A percentile compares a stretch with the other conserved stretches of the same genome.
These are phyloP conservation scores for Smittium mucronatum DNA, from an alignment of 371 early-diverging fungal species.

Conservation along the genomic window DNA sequence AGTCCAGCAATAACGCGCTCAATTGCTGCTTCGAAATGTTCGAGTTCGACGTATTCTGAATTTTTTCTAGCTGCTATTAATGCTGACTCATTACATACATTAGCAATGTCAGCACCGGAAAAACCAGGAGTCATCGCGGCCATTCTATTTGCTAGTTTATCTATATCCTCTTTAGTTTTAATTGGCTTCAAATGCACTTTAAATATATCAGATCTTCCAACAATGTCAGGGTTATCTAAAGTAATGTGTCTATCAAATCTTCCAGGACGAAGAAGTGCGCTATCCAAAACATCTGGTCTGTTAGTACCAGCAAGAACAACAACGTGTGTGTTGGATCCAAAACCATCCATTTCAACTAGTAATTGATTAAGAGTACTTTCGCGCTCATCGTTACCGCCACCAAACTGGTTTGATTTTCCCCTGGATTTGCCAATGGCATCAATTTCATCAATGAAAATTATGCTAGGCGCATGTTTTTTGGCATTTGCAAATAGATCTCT, in stretches of 20 bases:
- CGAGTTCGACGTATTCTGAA: constrained; percentile 59
- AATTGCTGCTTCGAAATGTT: constrained; percentile 93
- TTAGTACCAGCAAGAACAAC: constrained; percentile 99
- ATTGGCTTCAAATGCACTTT: constrained; percentile 90
- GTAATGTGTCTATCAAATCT: constrained; percentile 97
- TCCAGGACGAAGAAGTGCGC: constrained; percentile 94
- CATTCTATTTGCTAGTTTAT: constrained; percentile 60
- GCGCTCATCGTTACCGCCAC: constrained; percentile 90
- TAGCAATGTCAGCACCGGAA: constrained; percentile 93
- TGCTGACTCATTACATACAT: constrained; percentile 99
- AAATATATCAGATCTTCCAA: constrained; percentile 90
- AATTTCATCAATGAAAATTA: constrained; percentile 99
- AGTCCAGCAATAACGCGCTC: constrained; percentile 97
- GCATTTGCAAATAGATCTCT: constrained; percentile 95
- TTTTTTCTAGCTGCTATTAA: constrained; percentile 86
- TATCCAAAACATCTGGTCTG: constrained; percentile 94
- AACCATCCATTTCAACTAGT: constrained; percentile 99
- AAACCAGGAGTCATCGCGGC: constrained; percentile 95
- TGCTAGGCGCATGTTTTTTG: constrained; percentile 94
- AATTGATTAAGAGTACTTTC: constrained; percentile 96
- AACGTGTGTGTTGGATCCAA: constrained; percentile 64
- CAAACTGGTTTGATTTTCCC: constrained; percentile 69
- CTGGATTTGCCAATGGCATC: constrained; percentile 99
- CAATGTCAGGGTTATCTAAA: constrained; percentile 92
- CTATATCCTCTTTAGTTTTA: constrained; percentile 69